Conservation (phyloP, 164 flowering plant genomes). For the Magnolia officinalis region DNA sequence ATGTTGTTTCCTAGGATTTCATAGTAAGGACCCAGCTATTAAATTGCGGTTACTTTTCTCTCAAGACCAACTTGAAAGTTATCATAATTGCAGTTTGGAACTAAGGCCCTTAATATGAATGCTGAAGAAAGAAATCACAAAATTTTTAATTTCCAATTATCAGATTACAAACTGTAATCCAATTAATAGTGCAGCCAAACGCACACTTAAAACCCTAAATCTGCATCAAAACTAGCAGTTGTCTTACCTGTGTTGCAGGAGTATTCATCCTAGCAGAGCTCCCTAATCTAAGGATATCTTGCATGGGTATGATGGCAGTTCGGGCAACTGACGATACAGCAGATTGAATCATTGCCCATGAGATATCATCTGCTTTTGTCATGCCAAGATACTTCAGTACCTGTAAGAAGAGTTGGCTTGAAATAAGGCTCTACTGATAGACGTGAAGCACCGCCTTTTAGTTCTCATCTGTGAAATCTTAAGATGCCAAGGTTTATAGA, state of each 20-base stretch:
- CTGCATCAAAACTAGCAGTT: slow-evolving; percentile 5
- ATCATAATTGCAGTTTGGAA: neutral
- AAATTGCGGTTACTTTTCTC: neutral
- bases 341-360: slow-evolving; percentile 65
- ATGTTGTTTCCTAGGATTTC: neutral
- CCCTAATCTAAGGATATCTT: slow-evolving; percentile 81
- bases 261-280: slow-evolving; percentile 91
- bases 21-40: neutral
- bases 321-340: slow-evolving; percentile 74
- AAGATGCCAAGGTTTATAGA: neutral
- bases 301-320: slow-evolving; percentile 84
- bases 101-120: neutral
- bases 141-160: neutral
- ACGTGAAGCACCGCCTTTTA: neutral
- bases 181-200: neutral
- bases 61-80: neutral
- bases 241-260: slow-evolving; percentile 88
- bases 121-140: neutral
- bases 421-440: slow-evolving; percentile 1
- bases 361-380: slow-evolving; percentile 49
- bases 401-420: slow-evolving; percentile 33
- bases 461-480: neutral
- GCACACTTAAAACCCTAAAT: neutral
- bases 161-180: no score
- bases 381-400: slow-evolving; percentile 56